Conservation (phyloP, 1,284 basidiomycete genomes). For the Thelephora terrestris region DNA sequence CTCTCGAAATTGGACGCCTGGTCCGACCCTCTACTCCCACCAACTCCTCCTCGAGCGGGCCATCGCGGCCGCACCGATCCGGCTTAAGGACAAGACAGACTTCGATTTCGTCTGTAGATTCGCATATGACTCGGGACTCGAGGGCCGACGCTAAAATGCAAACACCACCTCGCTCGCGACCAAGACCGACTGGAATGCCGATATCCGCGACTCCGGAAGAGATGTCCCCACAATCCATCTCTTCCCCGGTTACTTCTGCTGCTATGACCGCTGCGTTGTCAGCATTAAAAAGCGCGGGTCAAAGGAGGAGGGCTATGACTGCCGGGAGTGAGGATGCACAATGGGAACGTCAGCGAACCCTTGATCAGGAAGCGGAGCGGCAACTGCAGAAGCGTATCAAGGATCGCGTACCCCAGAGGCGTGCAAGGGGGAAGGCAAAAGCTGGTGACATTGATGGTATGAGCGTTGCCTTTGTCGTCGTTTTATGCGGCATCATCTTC, state of each 20-base stretch:
- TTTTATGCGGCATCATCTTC: not conserved
- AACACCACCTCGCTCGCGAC: constrained; percentile 9
- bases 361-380: constrained; percentile 50
- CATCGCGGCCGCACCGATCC: constrained; percentile 25
- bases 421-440: constrained; percentile 40
- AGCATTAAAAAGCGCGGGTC: constrained; percentile 57
- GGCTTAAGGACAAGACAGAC: constrained; percentile 23
- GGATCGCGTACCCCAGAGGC: constrained; percentile 53
- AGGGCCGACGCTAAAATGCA: constrained; percentile 13
- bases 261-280: constrained; percentile 45
- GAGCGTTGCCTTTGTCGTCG: constrained; percentile 15
- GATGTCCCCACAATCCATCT: constrained; percentile 11
- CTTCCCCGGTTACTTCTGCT: constrained; percentile 38
- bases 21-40: constrained; percentile 25
- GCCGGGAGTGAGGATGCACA: constrained; percentile 30
- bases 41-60: constrained; percentile 20
- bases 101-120: constrained; percentile 19
- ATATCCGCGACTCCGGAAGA: constrained; percentile 13
- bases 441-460: constrained; percentile 70
- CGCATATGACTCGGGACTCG: constrained; percentile 19
- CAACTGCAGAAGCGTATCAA: constrained; percentile 52
- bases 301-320: constrained; percentile 43
- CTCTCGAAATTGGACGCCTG: constrained; percentile 40
- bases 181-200: constrained; percentile 10
- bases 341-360: constrained; percentile 40